These are phyloP conservation scores for Ramaria sp. DNA, from an alignment of 768 basidiomycete genomes.

Conservation along the genomic window DNA sequence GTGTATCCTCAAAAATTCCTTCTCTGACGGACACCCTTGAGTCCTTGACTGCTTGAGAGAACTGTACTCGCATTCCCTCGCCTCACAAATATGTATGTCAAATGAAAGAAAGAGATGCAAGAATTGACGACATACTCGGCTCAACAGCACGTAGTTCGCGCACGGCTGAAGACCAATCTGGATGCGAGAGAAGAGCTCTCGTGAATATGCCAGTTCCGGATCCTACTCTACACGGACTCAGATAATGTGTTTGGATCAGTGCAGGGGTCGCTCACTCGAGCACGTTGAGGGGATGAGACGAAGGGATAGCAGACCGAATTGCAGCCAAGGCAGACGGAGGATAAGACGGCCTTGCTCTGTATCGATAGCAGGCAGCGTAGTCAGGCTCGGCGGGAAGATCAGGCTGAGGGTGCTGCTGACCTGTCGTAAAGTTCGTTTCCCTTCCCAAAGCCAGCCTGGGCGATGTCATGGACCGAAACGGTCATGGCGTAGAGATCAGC, in stretches of 20 bases:
- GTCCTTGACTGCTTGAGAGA: constrained; percentile 44
- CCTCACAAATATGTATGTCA: constrained; percentile 16
- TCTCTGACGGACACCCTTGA: constrained; percentile 41
- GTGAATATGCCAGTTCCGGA: constrained; percentile 87
- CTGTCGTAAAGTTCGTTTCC: constrained; percentile 78
- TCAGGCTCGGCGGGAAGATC: background rate
- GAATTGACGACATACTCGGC: constrained; percentile 33
- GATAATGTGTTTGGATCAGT: constrained; percentile 5
- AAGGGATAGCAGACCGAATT: constrained; percentile 39
- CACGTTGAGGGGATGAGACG: constrained; percentile 38
- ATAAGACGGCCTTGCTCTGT: constrained; percentile 76
- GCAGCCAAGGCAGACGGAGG: constrained; percentile 48
- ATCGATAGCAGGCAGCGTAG: background rate
- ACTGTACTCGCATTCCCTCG: constrained; percentile 72
- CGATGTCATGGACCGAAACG: constrained; percentile 50
- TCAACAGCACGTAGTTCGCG: constrained; percentile 59
- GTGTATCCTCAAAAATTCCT: constrained; percentile 60
- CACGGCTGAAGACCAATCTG: constrained; percentile 40
- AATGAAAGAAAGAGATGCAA: background rate
- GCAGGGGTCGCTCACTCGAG: constrained; percentile 46
- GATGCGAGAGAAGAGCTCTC: constrained; percentile 60
- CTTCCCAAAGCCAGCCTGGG: constrained; percentile 60
- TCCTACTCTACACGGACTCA: constrained; percentile 45
- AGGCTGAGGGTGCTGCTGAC: constrained; percentile 21
- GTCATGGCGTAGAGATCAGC: too few relatives aligned